Conservation (phyloP, 108 stramenopile species). For the Cyclotella baltica region DNA sequence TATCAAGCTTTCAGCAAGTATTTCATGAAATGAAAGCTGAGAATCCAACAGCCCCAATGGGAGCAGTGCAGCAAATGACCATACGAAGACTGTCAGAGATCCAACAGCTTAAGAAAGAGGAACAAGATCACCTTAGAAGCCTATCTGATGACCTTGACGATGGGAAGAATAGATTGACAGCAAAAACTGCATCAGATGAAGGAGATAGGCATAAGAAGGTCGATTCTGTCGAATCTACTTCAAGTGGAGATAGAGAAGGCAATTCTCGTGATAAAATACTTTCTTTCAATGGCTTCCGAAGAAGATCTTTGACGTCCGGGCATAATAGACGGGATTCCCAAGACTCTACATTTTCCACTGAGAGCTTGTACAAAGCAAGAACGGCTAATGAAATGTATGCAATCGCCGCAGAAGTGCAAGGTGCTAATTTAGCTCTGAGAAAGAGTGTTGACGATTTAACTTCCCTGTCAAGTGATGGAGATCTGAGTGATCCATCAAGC, state of each 20-base stretch:
- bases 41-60: constrained; percentile 23
- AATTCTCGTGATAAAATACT: background rate
- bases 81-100: constrained; percentile 31
- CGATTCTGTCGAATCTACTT: no score
- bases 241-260: no score
- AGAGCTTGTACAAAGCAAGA: background rate
- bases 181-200: constrained; percentile 1
- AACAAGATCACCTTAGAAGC: constrained; percentile 5
- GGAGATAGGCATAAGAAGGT: background rate
- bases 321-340: background rate
- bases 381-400: constrained; percentile 19
- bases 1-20: constrained; percentile 40
- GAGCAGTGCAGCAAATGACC: constrained; percentile 39
- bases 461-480: background rate
- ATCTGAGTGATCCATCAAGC: background rate
- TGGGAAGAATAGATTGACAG: constrained; percentile 7
- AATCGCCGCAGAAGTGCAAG: constrained; percentile 18
- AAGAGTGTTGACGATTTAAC: constrained; percentile 33
- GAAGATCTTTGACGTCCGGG: no score
- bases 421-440: constrained; percentile 28
- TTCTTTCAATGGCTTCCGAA: background rate
- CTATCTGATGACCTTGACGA: constrained; percentile 3
- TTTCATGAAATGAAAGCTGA: constrained; percentile 39
- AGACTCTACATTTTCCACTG: background rate
- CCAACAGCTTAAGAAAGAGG: constrained; percentile 3